Base-by-base conservation (phyloP, 2,329 filamentous ascomycete species). In the Escovopsis sp. region DNA sequence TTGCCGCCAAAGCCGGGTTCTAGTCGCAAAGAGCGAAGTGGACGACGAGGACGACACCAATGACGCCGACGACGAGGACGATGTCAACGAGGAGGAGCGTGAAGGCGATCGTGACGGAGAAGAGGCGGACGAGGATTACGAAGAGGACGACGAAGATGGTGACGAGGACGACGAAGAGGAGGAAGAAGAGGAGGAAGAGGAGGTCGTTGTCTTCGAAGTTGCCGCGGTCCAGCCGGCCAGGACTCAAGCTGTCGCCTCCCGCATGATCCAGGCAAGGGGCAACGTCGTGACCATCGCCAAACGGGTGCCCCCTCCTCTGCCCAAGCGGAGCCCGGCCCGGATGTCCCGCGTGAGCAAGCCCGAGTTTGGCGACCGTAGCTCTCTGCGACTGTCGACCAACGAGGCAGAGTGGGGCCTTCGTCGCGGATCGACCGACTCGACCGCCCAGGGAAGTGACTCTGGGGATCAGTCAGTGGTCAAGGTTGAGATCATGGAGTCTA, bases 201-300 rank as follows among this genome's bases (percentile, higher is more conserved):
- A 82, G 52, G 72, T 80, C 2, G 67, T 85, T 32, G 72, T 87
- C 28, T 82, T 79, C 46, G 79, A 85, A 52, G 73, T 85, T 41
- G 76, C 71, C 4, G 67, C 74, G 12, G 66, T 71, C 18, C 70
- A 75, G 47, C 70, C 72, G 12, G 64, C 75, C 12, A 54, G 58
- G 35, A 68, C 71, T 6, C 72, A 77, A 41, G 72, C 76, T 35
- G 66, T 77, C 39, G 72, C 74, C 3, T 77, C 82, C 2, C 76
- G 82, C 42, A 72, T 77, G 43, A 77, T 87, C 44, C 70, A 73
- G 28, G 81, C 77, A 34, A 82, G 84, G 55, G 85, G 86, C 23
- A 81, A 82, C 40, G 68, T 95, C 40, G 85, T 95, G 26, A 87
- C 77, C 38, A 94, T 95, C 45, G 78, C 84, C 11, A 93, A 89